Percentiles rank a stretch among this genome's conserved stretches.
These are phyloP conservation scores for Casaregolazyma lundiana DNA, from an alignment of 1,139 yeast species.

Conservation along the genomic window DNA sequence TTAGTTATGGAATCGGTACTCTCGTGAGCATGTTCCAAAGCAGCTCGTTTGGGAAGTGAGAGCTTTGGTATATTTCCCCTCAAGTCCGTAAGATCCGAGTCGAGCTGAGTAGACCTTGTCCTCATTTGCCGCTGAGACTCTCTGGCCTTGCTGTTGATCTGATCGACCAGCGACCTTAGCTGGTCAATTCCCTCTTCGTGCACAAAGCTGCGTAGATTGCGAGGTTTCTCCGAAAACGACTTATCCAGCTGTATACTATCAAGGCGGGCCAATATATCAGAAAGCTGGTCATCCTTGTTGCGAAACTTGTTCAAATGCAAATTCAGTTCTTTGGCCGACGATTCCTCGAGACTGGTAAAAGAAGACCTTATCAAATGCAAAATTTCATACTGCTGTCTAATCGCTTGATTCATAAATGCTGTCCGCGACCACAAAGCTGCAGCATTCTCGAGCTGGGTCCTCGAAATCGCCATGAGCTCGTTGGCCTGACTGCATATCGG, in stretches of 20 bases:
- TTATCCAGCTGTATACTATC: constrained; percentile 31
- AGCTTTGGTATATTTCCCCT: constrained; percentile 19
- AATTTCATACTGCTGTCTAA: constrained; percentile 29
- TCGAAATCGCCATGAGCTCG: constrained; percentile 26
- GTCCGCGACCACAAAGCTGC: constrained; percentile 35
- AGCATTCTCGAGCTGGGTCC: constrained; percentile 30
- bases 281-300: constrained; percentile 31
- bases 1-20: constrained; percentile 27
- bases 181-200: constrained; percentile 38
- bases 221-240: constrained; percentile 20
- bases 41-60: constrained; percentile 16
- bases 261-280: constrained; percentile 30
- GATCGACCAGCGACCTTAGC: constrained; percentile 28
- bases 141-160: constrained; percentile 26
- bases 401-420: constrained; percentile 30
- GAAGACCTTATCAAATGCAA: constrained; percentile 21
- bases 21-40: constrained; percentile 26
- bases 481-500: constrained; percentile 37
- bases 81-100: constrained; percentile 29
- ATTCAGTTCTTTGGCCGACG: constrained; percentile 21
- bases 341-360: constrained; percentile 16
- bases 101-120: constrained; percentile 37
- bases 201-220: constrained; percentile 42
- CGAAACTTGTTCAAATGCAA: constrained; percentile 25
- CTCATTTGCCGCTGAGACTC: constrained; percentile 25